A percentile compares a stretch with the other conserved stretches of the same genome.
Evolutionary conservation across 202 grass and related monocot genomes (phyloP).

Genomic region (Saccharum hybrid): DNA sequence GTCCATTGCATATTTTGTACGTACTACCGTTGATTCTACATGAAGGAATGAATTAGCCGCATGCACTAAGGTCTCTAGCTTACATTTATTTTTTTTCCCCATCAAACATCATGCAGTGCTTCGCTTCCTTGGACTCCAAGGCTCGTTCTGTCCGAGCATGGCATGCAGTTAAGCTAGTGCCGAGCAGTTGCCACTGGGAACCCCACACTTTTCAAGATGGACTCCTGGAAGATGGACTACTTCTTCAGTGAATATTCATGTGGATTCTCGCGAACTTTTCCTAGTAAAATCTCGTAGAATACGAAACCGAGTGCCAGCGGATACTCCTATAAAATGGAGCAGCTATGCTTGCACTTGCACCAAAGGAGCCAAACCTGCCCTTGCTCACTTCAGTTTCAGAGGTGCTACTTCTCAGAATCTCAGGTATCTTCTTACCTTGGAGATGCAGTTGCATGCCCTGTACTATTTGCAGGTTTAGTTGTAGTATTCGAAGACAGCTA

Average conservation of each 20-base stretch:
- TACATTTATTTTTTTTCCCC: too few relatives aligned
- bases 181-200: too few relatives aligned
- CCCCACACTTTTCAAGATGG: too few relatives aligned
- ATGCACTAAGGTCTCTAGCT: too few relatives aligned
- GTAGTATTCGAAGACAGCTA: not conserved
- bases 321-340: not conserved
- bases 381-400: not conserved
- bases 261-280: not conserved
- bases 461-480: not conserved
- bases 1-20: not conserved
- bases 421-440: not conserved
- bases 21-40: too few relatives aligned
- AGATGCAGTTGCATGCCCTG: not conserved
- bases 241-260: conserved; percentile 42
- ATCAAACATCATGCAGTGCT: too few relatives aligned
- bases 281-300: not conserved
- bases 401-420: not conserved
- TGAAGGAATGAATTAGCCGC: too few relatives aligned
- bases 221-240: not conserved
- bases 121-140: too few relatives aligned
- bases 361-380: not conserved
- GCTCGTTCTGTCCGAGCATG: too few relatives aligned
- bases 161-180: too few relatives aligned
- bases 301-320: not conserved
- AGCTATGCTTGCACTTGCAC: too few relatives aligned